Evolutionary conservation across 2,329 filamentous ascomycete species (phyloP), one percentile per base, ranked within the genome.

Genomic region (Nannizzia gypsea): DNA sequence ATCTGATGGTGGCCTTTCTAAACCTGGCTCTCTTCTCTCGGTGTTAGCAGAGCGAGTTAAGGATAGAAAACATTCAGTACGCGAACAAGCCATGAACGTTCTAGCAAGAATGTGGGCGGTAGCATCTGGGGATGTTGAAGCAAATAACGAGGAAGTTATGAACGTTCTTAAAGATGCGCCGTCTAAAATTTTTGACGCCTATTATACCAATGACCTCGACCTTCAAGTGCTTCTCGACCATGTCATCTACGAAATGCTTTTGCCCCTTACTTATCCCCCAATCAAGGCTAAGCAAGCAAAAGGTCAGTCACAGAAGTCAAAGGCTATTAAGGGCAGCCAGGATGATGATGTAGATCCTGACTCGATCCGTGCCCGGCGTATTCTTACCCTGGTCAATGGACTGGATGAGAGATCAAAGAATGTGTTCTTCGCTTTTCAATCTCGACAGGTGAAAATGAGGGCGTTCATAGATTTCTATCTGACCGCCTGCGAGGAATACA

Each of bases 61-160:
- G 66, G 95, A 99, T 74, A 86, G 87, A 63, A 92, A 87, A 70
- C 83, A 86, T 13, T 78, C 83, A 46, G 89, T 99, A 9, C 88
- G 92, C 60, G 84, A 88, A 42, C 89, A 92, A 66, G 91, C 90
- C 24, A 95, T 96, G 83, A 86, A 85, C 57, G 79, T 95, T 6
- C 77, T 97, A 1, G 89, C 84, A 9, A 89, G 86, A 63, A 85
- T 97, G 28, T 99, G 93, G 93, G 91, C 89, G n/a, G 91, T 95
- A 17, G 92, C 89, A 11, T 84, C 86, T 17, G 89, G 90, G 17
- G 91, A 96, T 67, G 88, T 99, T 66, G 85, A 89, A 24, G 83
- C 87, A 58, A 89, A 89, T 13, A 87, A 92, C 66, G 89, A 96
- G 66, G 78, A 81, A 17, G 86, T 95, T 20, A 82, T 81, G 11